Conservation (phyloP, 2,329 filamentous ascomycete genomes). For the Chaetomiaceae sp. region DNA sequence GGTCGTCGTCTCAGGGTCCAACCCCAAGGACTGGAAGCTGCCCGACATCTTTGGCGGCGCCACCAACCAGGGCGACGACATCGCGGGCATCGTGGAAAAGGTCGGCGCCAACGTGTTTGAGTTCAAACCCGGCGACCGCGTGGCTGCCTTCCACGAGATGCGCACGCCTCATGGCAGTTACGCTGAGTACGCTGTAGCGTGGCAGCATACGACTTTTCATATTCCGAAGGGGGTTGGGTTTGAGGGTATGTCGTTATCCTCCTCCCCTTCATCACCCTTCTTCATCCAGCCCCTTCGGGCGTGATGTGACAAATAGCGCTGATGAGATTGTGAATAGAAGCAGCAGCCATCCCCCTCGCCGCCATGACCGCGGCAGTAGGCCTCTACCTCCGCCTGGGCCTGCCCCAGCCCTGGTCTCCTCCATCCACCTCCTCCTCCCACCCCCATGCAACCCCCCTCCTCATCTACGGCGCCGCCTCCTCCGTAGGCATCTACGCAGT, state of each 20-base stretch:
- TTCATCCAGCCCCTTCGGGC: neutral
- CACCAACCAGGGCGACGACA: slow-evolving; percentile 51
- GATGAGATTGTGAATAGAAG: no score
- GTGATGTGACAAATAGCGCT: no score
- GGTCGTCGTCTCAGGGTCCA: slow-evolving; percentile 41
- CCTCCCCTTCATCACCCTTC: neutral
- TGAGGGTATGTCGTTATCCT: slow-evolving; percentile 25
- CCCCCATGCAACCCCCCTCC: slow-evolving; percentile 29
- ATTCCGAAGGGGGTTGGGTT: slow-evolving; percentile 36
- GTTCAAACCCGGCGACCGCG: slow-evolving; percentile 54
- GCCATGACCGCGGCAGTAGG: slow-evolving; percentile 41
- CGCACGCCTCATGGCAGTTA: slow-evolving; percentile 32
- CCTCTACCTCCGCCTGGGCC: slow-evolving; percentile 34
- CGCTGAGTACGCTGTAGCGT: slow-evolving; percentile 42
- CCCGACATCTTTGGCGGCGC: slow-evolving; percentile 23
- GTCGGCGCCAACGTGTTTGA: slow-evolving; percentile 53
- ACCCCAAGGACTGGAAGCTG: slow-evolving; percentile 46
- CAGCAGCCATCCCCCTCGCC: slow-evolving; percentile 41
- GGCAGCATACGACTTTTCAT: slow-evolving; percentile 40
- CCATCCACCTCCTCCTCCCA: neutral
- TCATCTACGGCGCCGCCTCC: slow-evolving; percentile 53
- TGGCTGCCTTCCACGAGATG: slow-evolving; percentile 49
- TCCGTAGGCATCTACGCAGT: slow-evolving; percentile 56
- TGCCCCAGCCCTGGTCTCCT: slow-evolving; percentile 37
- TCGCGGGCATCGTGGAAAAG: slow-evolving; percentile 50